Conservation (phyloP, 176 grass and related monocot genomes). For the Poa annua region DNA sequence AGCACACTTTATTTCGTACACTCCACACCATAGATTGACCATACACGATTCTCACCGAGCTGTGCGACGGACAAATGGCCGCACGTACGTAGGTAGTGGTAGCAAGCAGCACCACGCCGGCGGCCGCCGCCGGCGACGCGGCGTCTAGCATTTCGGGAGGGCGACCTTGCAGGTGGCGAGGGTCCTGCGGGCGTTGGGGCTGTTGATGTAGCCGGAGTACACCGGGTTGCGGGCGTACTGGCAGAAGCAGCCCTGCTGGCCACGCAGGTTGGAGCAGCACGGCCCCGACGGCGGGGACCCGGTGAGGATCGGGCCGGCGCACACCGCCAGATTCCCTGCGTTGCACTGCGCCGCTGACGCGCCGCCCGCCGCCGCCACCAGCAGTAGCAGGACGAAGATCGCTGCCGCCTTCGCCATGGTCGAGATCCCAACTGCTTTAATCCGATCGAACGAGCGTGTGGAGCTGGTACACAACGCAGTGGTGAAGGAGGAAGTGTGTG, state of each 20-base stretch:
- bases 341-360: constrained; percentile 41
- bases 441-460: neutral
- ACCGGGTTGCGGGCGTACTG: constrained; percentile 48
- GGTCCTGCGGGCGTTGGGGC: constrained; percentile 25
- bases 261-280: constrained; percentile 51
- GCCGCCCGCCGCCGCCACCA: neutral
- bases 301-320: constrained; percentile 33
- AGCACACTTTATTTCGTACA: neutral
- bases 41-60: neutral
- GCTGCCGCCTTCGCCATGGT: constrained; percentile 28
- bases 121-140: neutral
- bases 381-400: neutral
- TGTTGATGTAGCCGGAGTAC: constrained; percentile 44
- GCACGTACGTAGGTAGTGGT: neutral
- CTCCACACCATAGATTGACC: neutral
- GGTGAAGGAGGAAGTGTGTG: neutral
- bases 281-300: constrained; percentile 1
- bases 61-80: neutral
- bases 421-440: neutral
- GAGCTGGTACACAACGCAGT: too few relatives aligned
- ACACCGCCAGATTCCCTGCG: constrained; percentile 20
- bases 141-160: constrained; percentile 44
- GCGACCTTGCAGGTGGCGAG: constrained; percentile 28
- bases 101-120: neutral
- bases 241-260: constrained; percentile 54